Base-by-base conservation (phyloP, 345 rosid genomes). In the Gossypium sturtianum region DNA sequence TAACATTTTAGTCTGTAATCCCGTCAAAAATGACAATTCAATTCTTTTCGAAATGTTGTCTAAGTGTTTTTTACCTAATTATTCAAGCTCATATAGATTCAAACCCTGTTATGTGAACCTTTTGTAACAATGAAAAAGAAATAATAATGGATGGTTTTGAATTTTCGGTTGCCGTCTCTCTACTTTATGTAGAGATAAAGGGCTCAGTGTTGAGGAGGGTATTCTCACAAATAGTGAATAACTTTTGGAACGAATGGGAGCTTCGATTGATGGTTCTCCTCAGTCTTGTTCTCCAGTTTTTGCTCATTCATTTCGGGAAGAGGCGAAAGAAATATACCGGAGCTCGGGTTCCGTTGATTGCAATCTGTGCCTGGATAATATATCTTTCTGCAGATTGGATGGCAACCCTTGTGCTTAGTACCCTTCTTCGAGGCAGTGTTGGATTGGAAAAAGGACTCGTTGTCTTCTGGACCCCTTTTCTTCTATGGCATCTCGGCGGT, bases 381-480 rank as follows among this genome's bases (percentile, higher is more conserved):
- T 85, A 85, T 60, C 1, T 81, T n/a, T 19, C 59, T 22, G 76
- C 84, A 1, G 86, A 85, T 22, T 77, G 75, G 72, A 65, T 81
- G 8, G 79, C 78, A 2, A 75, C 70, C 0, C 65, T 82, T 20
- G 62, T 77, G 2, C 76, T 80, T 9, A 79, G 88, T 9, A 63
- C 81, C 23, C 73, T 85, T 65, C 67, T 57, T 9, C 79, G 57
- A 9, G 38, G 62, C 7, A 74, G 20, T 4, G 8, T 8, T 7
- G 2, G 19, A 17, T 0, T 45, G 43, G 1, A 23, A 1, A 15
- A 23, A 23, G 75, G 13, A 25, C 22, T 73, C 16, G 13, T 73
- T 0, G 44, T 73, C 12, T 64, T 64, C 2, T 85, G 82, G 81
- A 75, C 82, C 0, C 84, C 83, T 0, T 79, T 81, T 54, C 80